Conservation (phyloP, 768 basidiomycete species). For the Trametes meyenii region DNA sequence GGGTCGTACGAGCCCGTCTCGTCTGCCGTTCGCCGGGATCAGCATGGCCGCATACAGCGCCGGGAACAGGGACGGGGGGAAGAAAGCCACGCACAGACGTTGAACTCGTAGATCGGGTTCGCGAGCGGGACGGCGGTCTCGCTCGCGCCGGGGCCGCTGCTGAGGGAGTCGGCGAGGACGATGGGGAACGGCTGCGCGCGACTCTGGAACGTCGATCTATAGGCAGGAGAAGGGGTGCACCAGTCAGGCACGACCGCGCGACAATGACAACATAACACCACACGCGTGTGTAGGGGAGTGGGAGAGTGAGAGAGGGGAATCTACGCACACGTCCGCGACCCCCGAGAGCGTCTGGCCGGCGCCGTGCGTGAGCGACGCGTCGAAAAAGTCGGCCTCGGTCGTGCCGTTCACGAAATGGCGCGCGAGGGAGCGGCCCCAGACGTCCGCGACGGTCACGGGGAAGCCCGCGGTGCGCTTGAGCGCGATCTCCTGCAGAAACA, state of each 20-base stretch:
- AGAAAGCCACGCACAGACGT: slow-evolving; percentile 17
- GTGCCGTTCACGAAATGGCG: slow-evolving; percentile 79
- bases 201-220: slow-evolving; percentile 55
- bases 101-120: slow-evolving; percentile 39
- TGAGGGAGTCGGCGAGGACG: slow-evolving; percentile 56
- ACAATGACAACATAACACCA: too few species aligned
- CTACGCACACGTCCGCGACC: slow-evolving; percentile 40
- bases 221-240: slow-evolving; percentile 13
- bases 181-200: slow-evolving; percentile 67
- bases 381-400: slow-evolving; percentile 57
- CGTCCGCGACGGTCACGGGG: slow-evolving; percentile 49
- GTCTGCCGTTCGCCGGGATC: slow-evolving; percentile 48
- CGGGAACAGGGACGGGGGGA: neutral
- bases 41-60: neutral
- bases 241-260: neutral
- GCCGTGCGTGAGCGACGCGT: slow-evolving; percentile 61
- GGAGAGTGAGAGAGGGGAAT: too few species aligned
- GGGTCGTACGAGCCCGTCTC: slow-evolving; percentile 80
- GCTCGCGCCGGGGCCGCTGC: slow-evolving; percentile 50
- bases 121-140: slow-evolving; percentile 56
- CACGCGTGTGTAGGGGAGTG: neutral
- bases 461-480: slow-evolving; percentile 52
- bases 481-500: slow-evolving; percentile 55
- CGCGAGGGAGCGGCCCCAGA: slow-evolving; percentile 66
- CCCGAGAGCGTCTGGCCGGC: slow-evolving; percentile 73